Percentiles rank a stretch among this genome's conserved stretches.
Conservation (phyloP, 139 green algal genomes). For the Picochlorum sp. region DNA sequence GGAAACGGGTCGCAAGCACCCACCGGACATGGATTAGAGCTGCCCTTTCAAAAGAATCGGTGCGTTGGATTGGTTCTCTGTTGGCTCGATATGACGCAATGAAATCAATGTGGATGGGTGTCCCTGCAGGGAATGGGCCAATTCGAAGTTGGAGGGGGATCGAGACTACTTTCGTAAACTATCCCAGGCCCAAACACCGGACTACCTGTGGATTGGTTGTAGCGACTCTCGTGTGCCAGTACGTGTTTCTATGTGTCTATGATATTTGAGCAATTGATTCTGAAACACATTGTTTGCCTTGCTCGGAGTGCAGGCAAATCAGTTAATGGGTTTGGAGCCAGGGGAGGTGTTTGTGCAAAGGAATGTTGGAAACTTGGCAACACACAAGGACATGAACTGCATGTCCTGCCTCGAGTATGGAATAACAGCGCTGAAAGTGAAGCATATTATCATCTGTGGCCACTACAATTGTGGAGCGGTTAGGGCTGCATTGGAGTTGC, state of each 20-base stretch:
- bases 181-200: slow-evolving; percentile 41
- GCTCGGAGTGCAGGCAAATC: slow-evolving; percentile 34
- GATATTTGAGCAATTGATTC: slow-evolving; percentile 18
- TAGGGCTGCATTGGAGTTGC: slow-evolving; percentile 47
- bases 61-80: too few species aligned
- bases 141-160: slow-evolving; percentile 13
- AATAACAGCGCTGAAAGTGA: slow-evolving; percentile 63
- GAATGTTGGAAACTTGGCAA: slow-evolving; percentile 78
- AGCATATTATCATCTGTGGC: slow-evolving; percentile 72
- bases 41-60: too few species aligned
- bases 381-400: slow-evolving; percentile 70
- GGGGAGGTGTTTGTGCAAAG: slow-evolving; percentile 76
- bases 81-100: background rate
- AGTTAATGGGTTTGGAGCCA: slow-evolving; percentile 58
- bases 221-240: slow-evolving; percentile 54
- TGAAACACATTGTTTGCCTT: background rate
- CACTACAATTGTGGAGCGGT: slow-evolving; percentile 75
- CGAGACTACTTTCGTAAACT: slow-evolving; percentile 46
- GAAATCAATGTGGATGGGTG: background rate
- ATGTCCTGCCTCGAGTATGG: slow-evolving; percentile 61
- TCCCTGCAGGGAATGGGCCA: slow-evolving; percentile 32
- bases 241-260: background rate
- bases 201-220: slow-evolving; percentile 81
- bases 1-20: too few species aligned
- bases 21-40: too few species aligned